These are phyloP conservation scores for Globisporangium splendens DNA, from an alignment of 352 stramenopile genomes.

Conservation along the genomic window DNA sequence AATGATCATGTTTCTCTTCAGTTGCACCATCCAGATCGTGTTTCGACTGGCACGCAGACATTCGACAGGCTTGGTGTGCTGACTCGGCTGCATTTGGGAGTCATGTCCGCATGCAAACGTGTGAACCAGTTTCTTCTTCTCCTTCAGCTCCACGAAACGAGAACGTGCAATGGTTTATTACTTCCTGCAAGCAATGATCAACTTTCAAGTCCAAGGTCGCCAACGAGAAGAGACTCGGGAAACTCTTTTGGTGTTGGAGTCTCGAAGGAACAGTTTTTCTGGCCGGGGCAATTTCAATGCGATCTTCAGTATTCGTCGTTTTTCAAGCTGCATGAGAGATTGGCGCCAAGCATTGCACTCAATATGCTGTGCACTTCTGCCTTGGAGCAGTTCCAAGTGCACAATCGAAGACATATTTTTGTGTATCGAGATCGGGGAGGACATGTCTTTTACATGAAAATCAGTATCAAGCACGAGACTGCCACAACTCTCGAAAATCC, in stretches of 20 bases:
- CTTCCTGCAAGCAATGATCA: slow-evolving; percentile 40
- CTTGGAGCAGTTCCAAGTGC: slow-evolving; percentile 87
- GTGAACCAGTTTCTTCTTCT: slow-evolving; percentile 86
- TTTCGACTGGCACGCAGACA: slow-evolving; percentile 11
- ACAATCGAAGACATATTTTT: slow-evolving; percentile 86
- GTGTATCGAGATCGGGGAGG: slow-evolving; percentile 82
- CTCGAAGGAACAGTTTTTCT: slow-evolving; percentile 63
- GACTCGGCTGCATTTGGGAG: slow-evolving; percentile 66
- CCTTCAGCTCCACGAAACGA: slow-evolving; percentile 80
- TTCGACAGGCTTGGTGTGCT: slow-evolving; percentile 64
- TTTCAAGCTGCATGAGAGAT: slow-evolving; percentile 78
- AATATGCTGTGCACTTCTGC: slow-evolving; percentile 83
- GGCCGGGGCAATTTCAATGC: slow-evolving; percentile 85
- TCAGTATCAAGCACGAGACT: slow-evolving; percentile 51
- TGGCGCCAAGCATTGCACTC: slow-evolving; percentile 73
- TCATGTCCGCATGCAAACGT: slow-evolving; percentile 64
- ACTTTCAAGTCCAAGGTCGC: slow-evolving; percentile 37
- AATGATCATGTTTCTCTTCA: slow-evolving; percentile 46
- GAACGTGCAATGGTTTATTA: slow-evolving; percentile 68
- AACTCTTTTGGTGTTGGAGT: slow-evolving; percentile 18
- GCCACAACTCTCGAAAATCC: neutral
- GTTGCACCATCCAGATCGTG: slow-evolving; percentile 54
- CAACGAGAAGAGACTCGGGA: slow-evolving; percentile 28
- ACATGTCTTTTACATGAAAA: slow-evolving; percentile 89
- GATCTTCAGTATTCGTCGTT: slow-evolving; percentile 72